Evolutionary conservation across 1,284 basidiomycete species (phyloP).

Genomic region (Leccinum subrobustum): DNA sequence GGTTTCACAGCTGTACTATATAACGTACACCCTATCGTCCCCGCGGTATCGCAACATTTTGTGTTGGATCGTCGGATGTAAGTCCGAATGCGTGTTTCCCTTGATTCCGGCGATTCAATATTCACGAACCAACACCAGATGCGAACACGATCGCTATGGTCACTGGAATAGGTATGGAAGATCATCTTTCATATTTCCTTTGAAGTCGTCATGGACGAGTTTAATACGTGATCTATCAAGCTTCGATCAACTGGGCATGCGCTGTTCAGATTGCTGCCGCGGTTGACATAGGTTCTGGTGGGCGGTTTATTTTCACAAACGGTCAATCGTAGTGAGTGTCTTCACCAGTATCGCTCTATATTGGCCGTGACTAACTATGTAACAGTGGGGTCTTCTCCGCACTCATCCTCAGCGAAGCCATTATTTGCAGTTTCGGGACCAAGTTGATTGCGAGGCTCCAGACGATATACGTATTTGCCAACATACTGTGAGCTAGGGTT

Average conservation of each 20-base stretch:
- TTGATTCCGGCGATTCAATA: not conserved
- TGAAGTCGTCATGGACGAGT: not conserved
- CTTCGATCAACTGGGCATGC: conserved; percentile 45
- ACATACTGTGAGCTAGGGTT: conserved; percentile 31
- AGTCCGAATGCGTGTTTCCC: conserved; percentile 3
- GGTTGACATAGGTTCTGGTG: conserved; percentile 34
- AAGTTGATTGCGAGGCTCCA: conserved; percentile 35
- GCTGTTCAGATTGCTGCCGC: conserved; percentile 40
- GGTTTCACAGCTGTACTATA: conserved; percentile 35
- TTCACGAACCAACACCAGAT: conserved; percentile 24
- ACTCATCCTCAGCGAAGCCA: conserved; percentile 32
- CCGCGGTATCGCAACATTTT: conserved; percentile 34
- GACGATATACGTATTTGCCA: conserved; percentile 29
- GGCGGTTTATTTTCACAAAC: conserved; percentile 30
- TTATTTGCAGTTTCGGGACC: conserved; percentile 46
- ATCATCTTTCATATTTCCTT: not conserved
- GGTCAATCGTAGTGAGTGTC: conserved; percentile 30
- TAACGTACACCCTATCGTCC: conserved; percentile 38
- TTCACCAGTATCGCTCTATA: not conserved
- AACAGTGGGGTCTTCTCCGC: conserved; percentile 34
- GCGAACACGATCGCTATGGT: conserved; percentile 41
- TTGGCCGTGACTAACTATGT: not conserved
- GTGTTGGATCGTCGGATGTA: conserved; percentile 45
- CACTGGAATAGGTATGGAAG: conserved; percentile 28
- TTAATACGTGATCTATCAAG: conserved; percentile 13